Evolutionary conservation across 2,329 filamentous ascomycete species (phyloP), one percentile per base, ranked within the genome.

Genomic region (Thelonectria blattea): DNA sequence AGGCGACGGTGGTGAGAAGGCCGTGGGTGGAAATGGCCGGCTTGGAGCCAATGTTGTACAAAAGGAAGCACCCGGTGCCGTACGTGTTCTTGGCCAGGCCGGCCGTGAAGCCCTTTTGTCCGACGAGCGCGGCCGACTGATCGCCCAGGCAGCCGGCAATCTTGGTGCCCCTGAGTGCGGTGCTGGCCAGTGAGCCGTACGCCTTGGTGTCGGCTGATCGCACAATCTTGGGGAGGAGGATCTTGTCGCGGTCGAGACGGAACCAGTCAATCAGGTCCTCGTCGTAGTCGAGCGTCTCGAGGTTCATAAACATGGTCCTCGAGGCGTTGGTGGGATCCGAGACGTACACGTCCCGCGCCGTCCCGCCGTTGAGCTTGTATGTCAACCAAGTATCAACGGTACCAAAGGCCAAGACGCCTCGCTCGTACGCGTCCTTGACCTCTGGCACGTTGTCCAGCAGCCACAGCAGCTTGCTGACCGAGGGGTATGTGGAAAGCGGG

Each of bases 81-180:
- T 94, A 94, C 1, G 91, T 94, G 75, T 94, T 94, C 81, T 94
- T 94, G 51, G 91, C 91, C 57, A 85, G 82, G 56, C 91, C 91
- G 9, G 90, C 88, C 2, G 82, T 83, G 75, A 94, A 94, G 2
- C 88, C 91, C 73, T 90, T 89, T 72, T 93, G 91, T 22, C 91
- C 91, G 27, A 94, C 91, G 46, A 94, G 79, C 5, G 91, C 91
- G 11, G 91, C 89, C 34, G 91, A 93, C 74, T 95, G 91, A 72
- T 95, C 91, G 56, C 91, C 91, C 24, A 94, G 78, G 74, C 90
- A 93, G 64, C 91, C 91, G 8, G 88, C 89, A 69, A 94, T 93
- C 51, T 80, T 87, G 62, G 85, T 81, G 34, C 89, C 91, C 68
- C 87, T 85, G 20, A 94, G 79, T 2, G 81, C 73, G 2, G 89